These are phyloP conservation scores for Emergomyces orientalis DNA, from an alignment of 2,329 filamentous ascomycete genomes.

Conservation along the genomic window DNA sequence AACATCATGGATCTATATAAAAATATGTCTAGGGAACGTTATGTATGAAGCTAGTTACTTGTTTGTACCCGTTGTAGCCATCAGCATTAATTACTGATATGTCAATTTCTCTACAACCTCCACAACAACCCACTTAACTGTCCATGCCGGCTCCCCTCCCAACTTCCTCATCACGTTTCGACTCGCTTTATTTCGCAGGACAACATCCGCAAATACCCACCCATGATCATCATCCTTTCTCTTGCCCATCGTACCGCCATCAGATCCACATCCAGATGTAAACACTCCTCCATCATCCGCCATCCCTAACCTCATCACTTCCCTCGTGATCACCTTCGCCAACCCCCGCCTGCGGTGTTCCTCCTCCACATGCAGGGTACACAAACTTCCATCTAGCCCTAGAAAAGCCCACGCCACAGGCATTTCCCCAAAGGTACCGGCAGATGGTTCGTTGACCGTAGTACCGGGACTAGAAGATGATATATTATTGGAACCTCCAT, in stretches of 20 bases:
- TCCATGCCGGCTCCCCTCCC: slow-evolving; percentile 29
- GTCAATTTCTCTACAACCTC: slow-evolving; percentile 22
- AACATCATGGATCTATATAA: too few species aligned
- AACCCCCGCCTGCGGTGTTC: slow-evolving; percentile 33
- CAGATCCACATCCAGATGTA: neutral
- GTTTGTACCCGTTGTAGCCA: too few species aligned
- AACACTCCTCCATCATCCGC: slow-evolving; percentile 17
- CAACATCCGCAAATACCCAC: slow-evolving; percentile 35
- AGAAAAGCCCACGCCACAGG: slow-evolving; percentile 37
- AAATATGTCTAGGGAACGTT: too few species aligned
- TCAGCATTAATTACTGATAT: too few species aligned
- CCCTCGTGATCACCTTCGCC: slow-evolving; percentile 25
- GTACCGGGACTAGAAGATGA: neutral
- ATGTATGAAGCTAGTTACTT: too few species aligned
- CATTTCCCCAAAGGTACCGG: slow-evolving; percentile 15
- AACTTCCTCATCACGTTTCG: slow-evolving; percentile 38
- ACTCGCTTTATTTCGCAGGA: slow-evolving; percentile 29
- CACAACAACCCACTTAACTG: slow-evolving; percentile 31
- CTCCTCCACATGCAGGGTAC: slow-evolving; percentile 35
- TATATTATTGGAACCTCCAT: slow-evolving; percentile 1
- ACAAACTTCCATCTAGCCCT: slow-evolving; percentile 29
- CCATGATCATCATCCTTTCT: slow-evolving; percentile 11
- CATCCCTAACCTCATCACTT: slow-evolving; percentile 27
- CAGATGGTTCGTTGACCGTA: neutral
- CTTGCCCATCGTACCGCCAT: neutral